Base-by-base conservation (phyloP, 495 filamentous ascomycete genomes). In the Saxophila tyrrhenica region DNA sequence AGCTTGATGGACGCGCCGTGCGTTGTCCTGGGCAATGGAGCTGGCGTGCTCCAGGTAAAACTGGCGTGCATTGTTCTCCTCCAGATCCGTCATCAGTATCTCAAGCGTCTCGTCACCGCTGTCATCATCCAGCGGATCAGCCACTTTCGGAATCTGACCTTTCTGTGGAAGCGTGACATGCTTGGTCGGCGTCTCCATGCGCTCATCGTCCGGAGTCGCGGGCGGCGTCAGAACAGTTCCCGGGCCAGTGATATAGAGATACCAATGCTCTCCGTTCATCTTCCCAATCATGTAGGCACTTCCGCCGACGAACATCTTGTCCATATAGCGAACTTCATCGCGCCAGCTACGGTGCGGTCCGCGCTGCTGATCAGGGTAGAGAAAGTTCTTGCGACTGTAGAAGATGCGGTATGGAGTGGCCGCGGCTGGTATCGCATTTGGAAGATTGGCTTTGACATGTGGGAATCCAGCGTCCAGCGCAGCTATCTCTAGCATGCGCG, bases 261-360 rank as follows among this genome's bases (percentile, higher is more conserved):
- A 97, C 94, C 94, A 99, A 64, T 99, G 94, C 70, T 97, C 94
- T 56, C 92, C 91, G 64, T 99, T 99, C 89, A 97, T 96, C 70
- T 95, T 95, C 60, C 94, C 94, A 57, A 99, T 92, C 90, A 97
- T 94, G 71, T 99, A 99, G 25, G 94, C 94, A 69, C 91, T 97
- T 41, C 94, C 94, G 52, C 86, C 85, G 45, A 84, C 75, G 67
- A 97, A 97, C 63, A 86, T 84, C 62, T 81, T 79, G 71, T 99
- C 94, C 55, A 99, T 75, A 57, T 79, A 92, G 52, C 80, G 82
- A 59, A 99, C 94, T 66, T 99, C 94, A 62, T 96, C 82, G 60
- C 87, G 83, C 94, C 94, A 99, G 79, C 89, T 97, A 54, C 88
- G 84, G 67, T 99, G 94, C 46, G 94, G 94, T 32, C 90, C 89